phyloP scores from a whole-genome alignment of 495 filamentous ascomycete species.

The Immersiella caudata region DNA sequence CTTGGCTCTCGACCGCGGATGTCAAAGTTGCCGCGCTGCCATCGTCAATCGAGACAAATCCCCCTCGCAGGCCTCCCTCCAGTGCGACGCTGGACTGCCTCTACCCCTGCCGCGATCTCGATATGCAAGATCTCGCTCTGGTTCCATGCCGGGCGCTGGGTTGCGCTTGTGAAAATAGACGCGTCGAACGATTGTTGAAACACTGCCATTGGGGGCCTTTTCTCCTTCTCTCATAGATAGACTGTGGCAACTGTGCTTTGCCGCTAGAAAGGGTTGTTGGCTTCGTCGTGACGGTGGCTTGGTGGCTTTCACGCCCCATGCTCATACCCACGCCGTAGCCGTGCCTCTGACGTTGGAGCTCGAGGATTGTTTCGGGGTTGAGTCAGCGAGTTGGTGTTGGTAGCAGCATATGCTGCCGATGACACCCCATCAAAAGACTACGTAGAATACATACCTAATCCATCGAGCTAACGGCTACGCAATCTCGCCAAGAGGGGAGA shows the following conservation, averaged over 20 bases:
- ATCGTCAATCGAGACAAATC: neutral
- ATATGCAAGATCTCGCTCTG: constrained; percentile 3
- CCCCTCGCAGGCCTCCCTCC: neutral
- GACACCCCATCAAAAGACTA: too few relatives aligned
- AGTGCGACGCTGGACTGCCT: neutral
- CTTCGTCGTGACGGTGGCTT: neutral
- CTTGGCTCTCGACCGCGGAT: neutral
- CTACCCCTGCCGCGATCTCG: neutral
- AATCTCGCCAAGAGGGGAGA: too few relatives aligned
- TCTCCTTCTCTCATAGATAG: neutral
- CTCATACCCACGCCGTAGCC: neutral
- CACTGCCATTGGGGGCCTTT: neutral
- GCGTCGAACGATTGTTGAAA: neutral
- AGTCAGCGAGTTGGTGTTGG: neutral
- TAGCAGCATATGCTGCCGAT: neutral
- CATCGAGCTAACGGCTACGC: too few relatives aligned
- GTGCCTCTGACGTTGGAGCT: neutral
- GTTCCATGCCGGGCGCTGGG: neutral
- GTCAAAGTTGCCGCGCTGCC: neutral
- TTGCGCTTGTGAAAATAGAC: constrained; percentile 9
- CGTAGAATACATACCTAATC: too few relatives aligned
- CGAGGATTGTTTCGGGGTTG: neutral
- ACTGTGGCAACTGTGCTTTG: neutral
- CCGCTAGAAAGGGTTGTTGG: neutral
- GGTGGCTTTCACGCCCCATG: neutral